Evolutionary conservation across 2,329 filamentous ascomycete species (phyloP).

Genomic region (Neophaeococcomyces aloes): DNA sequence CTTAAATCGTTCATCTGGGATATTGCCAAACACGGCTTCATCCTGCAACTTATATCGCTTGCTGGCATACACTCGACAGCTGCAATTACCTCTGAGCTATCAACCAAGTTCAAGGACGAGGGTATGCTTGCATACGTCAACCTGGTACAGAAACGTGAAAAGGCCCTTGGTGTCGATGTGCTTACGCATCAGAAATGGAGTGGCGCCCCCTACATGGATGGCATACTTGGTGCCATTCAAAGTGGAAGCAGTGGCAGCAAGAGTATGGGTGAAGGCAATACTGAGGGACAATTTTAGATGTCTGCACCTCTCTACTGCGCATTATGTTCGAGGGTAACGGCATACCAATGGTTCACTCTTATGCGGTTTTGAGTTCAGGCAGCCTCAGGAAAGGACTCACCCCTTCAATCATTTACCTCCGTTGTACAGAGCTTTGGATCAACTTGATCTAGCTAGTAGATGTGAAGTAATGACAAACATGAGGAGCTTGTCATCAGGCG

Average conservation of each 20-base stretch:
- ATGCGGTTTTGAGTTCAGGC: too few species aligned
- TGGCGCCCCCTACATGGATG: slow-evolving; percentile 67
- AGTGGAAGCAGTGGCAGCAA: slow-evolving; percentile 79
- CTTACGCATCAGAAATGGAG: slow-evolving; percentile 82
- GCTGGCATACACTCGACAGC: slow-evolving; percentile 55
- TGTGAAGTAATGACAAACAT: too few species aligned
- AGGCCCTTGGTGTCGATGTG: slow-evolving; percentile 84
- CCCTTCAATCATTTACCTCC: too few species aligned
- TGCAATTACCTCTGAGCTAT: slow-evolving; percentile 61
- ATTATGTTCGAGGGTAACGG: too few species aligned
- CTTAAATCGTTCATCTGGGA: slow-evolving; percentile 95
- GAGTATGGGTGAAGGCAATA: slow-evolving; percentile 94
- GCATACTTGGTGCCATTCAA: slow-evolving; percentile 79
- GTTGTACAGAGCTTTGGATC: too few species aligned
- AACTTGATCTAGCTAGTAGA: too few species aligned
- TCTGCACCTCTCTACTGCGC: too few species aligned
- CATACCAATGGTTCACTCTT: too few species aligned
- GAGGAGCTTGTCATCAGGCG: too few species aligned
- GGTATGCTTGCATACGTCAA: slow-evolving; percentile 99
- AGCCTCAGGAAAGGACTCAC: too few species aligned
- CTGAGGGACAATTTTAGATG: slow-evolving; percentile 48
- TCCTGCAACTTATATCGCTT: slow-evolving; percentile 54
- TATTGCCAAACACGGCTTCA: slow-evolving; percentile 72
- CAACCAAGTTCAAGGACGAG: slow-evolving; percentile 70
- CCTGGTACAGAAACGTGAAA: slow-evolving; percentile 77